phyloP scores from a whole-genome alignment of 805 yeast genomes.

The Nakazawaea ernobii region DNA sequence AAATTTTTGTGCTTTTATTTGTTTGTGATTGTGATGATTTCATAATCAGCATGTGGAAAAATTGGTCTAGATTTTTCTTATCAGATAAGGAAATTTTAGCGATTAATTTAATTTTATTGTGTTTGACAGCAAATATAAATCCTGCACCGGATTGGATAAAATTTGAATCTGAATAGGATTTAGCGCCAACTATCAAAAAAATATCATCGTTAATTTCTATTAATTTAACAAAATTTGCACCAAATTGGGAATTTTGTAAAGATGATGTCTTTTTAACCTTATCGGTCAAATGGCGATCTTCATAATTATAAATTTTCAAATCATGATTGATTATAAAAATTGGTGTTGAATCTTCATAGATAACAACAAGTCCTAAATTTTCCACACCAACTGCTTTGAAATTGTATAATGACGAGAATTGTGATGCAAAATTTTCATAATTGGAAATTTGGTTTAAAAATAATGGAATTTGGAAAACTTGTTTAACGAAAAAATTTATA shows the following conservation, averaged over 20 bases:
- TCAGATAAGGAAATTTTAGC: constrained; percentile 5
- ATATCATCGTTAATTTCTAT: constrained; percentile 14
- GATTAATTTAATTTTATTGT: background rate
- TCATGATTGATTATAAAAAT: background rate
- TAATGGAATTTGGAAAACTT: constrained; percentile 16
- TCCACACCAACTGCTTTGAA: constrained; percentile 30
- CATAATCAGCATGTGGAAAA: background rate
- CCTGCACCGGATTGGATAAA: constrained; percentile 37
- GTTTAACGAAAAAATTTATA: constrained; percentile 15
- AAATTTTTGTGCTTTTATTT: constrained; percentile 7
- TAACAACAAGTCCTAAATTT: constrained; percentile 32
- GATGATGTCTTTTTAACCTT: constrained; percentile 13
- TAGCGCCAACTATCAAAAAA: constrained; percentile 25
- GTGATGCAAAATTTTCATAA: constrained; percentile 38
- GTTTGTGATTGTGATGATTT: constrained; percentile 13
- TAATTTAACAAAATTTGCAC: constrained; percentile 17
- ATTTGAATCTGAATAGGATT: constrained; percentile 18
- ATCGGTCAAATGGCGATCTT: background rate
- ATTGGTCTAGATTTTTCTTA: constrained; percentile 8
- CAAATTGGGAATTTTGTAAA: constrained; percentile 21
- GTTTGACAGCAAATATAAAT: constrained; percentile 18
- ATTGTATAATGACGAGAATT: constrained; percentile 22
- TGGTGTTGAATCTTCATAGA: constrained; percentile 22
- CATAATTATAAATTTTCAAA: background rate
- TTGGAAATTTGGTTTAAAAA: constrained; percentile 14